phyloP scores from a whole-genome alignment of 2,329 filamentous ascomycete species.

The Aspergillus udagawae region DNA sequence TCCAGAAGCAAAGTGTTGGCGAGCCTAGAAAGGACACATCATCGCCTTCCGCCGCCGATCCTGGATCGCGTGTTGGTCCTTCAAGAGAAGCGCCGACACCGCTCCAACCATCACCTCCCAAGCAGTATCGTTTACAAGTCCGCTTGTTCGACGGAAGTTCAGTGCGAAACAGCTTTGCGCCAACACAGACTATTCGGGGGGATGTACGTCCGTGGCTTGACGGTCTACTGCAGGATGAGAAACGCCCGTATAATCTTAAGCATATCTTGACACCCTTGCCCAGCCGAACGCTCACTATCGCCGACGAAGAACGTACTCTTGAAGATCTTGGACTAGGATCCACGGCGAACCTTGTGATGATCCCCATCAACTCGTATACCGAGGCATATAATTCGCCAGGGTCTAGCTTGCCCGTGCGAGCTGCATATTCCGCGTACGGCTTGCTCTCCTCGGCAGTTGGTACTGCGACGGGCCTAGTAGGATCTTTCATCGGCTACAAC shows the following conservation, averaged over 20 bases:
- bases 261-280: slow-evolving; percentile 75
- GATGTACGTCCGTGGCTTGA: slow-evolving; percentile 79
- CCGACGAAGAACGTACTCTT: slow-evolving; percentile 68
- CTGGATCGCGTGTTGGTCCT: slow-evolving; percentile 1
- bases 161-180: slow-evolving; percentile 68
- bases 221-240: slow-evolving; percentile 52
- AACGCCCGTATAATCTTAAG: slow-evolving; percentile 74
- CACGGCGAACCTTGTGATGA: slow-evolving; percentile 76
- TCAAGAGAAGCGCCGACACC: slow-evolving; percentile 4
- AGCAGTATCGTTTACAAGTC: slow-evolving; percentile 65
- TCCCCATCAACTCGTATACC: slow-evolving; percentile 62
- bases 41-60: slow-evolving; percentile 9
- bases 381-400: slow-evolving; percentile 52
- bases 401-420: slow-evolving; percentile 38
- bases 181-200: slow-evolving; percentile 56
- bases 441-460: slow-evolving; percentile 43
- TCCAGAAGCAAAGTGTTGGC: slow-evolving; percentile 40
- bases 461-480: slow-evolving; percentile 40
- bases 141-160: slow-evolving; percentile 80
- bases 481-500: slow-evolving; percentile 43
- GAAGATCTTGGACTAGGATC: slow-evolving; percentile 69
- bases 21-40: slow-evolving; percentile 1
- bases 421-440: slow-evolving; percentile 39
- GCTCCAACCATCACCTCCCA: slow-evolving; percentile 19
- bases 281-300: slow-evolving; percentile 67